Evolutionary conservation across 1,284 basidiomycete species (phyloP).

Genomic region (Rhodotorula sp.): DNA sequence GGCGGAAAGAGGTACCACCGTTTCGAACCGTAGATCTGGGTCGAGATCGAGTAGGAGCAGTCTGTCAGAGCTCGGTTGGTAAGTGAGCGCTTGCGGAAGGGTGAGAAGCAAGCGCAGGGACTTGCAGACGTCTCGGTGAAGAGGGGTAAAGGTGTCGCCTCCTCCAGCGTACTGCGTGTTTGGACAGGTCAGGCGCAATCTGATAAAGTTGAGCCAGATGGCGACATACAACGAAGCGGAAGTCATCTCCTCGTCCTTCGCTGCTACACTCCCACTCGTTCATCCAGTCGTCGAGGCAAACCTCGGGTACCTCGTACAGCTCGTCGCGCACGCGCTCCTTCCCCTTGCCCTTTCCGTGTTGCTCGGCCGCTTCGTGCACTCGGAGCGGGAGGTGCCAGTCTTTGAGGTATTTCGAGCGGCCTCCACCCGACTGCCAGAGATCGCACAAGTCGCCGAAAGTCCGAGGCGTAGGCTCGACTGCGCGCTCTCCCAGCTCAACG

Average conservation of each 20-base stretch:
- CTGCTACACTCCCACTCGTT: conserved; percentile 47
- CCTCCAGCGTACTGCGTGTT: conserved; percentile 53
- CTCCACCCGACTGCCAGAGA: conserved; percentile 49
- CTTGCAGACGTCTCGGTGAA: conserved; percentile 58
- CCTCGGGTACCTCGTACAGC: conserved; percentile 55
- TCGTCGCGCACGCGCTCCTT: conserved; percentile 27
- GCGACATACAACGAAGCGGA: conserved; percentile 44
- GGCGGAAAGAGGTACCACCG: conserved; percentile 60
- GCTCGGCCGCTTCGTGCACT: neutral
- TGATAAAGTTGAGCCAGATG: neutral
- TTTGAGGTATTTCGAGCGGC: conserved; percentile 56
- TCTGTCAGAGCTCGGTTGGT: conserved; percentile 40
- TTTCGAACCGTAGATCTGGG: conserved; percentile 59
- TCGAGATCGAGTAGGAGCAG: conserved; percentile 60
- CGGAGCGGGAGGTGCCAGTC: conserved; percentile 59
- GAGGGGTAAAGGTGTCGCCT: conserved; percentile 52
- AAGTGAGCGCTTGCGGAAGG: neutral
- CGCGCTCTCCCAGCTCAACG: neutral
- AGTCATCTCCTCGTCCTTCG: conserved; percentile 42
- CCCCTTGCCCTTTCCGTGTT: neutral
- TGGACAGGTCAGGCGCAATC: no score
- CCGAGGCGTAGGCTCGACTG: conserved; percentile 11
- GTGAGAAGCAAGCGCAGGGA: neutral
- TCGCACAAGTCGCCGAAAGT: conserved; percentile 52
- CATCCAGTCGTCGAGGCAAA: conserved; percentile 60